phyloP scores from a whole-genome alignment of 1,284 basidiomycete species.

The Kwoniella shivajii region DNA sequence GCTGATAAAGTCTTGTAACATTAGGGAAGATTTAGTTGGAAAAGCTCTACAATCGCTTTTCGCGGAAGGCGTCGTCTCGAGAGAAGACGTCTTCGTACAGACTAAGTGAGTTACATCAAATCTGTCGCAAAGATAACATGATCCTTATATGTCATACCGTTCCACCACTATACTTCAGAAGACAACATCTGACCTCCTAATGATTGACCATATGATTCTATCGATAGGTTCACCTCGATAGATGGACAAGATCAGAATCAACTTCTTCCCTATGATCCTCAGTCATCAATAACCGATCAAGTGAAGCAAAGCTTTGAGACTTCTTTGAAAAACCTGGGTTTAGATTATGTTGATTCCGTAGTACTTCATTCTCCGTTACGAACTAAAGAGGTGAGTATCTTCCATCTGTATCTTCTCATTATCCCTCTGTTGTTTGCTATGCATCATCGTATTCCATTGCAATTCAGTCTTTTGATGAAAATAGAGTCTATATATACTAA shows the following conservation, averaged over 20 bases:
- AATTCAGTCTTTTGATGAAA: too few species aligned
- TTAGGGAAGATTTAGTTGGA: constrained; percentile 77
- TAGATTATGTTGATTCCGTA: constrained; percentile 71
- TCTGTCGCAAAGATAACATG: too few species aligned
- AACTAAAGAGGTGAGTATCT: constrained; percentile 54
- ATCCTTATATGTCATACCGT: too few species aligned
- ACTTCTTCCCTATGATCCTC: constrained; percentile 70
- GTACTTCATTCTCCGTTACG: constrained; percentile 73
- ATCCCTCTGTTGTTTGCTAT: too few species aligned
- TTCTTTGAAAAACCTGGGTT: constrained; percentile 68
- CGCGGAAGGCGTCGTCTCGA: constrained; percentile 60
- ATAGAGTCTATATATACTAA: too few species aligned
- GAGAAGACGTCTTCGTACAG: constrained; percentile 70
- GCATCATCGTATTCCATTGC: too few species aligned
- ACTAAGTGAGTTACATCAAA: constrained; percentile 66
- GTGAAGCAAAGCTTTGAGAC: constrained; percentile 64
- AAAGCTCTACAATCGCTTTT: constrained; percentile 64
- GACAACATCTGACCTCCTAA: too few species aligned
- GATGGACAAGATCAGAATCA: constrained; percentile 68
- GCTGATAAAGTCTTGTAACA: too few species aligned
- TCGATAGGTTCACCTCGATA: constrained; percentile 67
- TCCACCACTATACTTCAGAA: too few species aligned
- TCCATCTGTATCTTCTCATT: too few species aligned
- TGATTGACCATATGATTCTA: too few species aligned
- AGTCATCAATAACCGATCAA: constrained; percentile 62